Evolutionary conservation across 2,329 filamentous ascomycete species (phyloP).

Genomic region (Claviceps cyperi): DNA sequence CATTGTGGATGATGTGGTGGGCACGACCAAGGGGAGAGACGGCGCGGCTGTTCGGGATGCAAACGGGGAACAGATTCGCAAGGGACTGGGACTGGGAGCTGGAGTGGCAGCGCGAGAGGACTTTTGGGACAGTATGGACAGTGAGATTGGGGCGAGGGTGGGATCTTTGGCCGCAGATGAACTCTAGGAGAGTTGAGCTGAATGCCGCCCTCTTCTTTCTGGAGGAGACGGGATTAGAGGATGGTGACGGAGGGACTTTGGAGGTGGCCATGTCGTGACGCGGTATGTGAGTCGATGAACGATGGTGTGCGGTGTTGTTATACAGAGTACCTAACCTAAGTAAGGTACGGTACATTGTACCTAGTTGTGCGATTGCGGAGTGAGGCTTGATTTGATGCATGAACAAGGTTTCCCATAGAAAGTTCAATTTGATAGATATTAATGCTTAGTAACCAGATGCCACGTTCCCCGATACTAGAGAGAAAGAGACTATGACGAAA

Average conservation of each 20-base stretch:
- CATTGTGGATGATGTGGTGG: conserved; percentile 44
- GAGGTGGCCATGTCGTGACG: neutral
- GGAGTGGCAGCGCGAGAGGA: conserved; percentile 1
- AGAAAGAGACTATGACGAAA: no score
- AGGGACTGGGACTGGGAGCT: no score
- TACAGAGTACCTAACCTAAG: no score
- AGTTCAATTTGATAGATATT: no score
- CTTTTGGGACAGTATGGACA: conserved; percentile 9
- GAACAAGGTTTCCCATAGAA: no score
- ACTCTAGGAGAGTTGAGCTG: conserved; percentile 6
- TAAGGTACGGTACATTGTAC: no score
- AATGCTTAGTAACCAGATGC: no score
- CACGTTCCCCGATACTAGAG: no score
- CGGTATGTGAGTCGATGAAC: no score
- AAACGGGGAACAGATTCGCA: neutral
- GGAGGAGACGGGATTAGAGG: neutral
- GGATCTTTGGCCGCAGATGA: conserved; percentile 6
- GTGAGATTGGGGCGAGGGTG: conserved; percentile 8
- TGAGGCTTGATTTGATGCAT: no score
- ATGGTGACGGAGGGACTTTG: neutral
- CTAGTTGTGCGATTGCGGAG: no score
- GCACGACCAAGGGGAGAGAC: conserved; percentile 6
- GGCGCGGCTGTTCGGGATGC: neutral
- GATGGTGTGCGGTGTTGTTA: no score
- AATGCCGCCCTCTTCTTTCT: neutral